phyloP scores from a whole-genome alignment of 805 yeast species.

The Starmerella etchellsii region DNA sequence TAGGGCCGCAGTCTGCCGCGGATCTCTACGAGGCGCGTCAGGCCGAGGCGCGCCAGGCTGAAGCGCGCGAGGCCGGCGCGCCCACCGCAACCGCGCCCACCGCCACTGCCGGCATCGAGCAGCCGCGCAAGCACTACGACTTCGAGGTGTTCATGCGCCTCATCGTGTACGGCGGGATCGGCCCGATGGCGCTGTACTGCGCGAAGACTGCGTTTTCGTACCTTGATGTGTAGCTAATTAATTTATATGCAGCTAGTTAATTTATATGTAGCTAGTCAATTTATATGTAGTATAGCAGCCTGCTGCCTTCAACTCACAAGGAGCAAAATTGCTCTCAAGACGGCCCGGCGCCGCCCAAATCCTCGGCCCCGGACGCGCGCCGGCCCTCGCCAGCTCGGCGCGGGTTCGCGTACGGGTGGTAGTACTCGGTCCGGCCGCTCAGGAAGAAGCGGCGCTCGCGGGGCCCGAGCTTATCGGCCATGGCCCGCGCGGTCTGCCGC shows the following conservation, averaged over 20 bases:
- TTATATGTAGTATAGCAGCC: too few relatives aligned
- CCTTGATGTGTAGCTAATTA: conserved; percentile 10
- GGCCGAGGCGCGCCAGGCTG: conserved; percentile 22
- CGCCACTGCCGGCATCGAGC: conserved; percentile 19
- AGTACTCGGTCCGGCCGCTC: not conserved
- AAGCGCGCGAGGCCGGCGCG: too few relatives aligned
- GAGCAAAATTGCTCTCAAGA: too few relatives aligned
- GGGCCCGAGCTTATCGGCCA: not conserved
- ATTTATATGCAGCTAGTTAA: too few relatives aligned
- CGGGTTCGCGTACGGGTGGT: conserved; percentile 9
- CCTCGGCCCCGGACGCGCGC: too few relatives aligned
- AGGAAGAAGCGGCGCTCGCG: not conserved
- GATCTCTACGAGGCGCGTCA: conserved; percentile 29
- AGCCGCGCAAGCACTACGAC: conserved; percentile 41
- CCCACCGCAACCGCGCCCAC: conserved; percentile 9
- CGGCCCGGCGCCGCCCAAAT: too few relatives aligned
- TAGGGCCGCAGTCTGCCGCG: conserved; percentile 34
- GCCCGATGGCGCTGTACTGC: conserved; percentile 34
- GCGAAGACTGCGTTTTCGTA: conserved; percentile 7
- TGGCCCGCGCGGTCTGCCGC: not conserved
- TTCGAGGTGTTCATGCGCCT: conserved; percentile 67
- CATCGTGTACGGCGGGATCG: conserved; percentile 71
- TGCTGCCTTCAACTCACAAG: too few relatives aligned
- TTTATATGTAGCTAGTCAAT: too few relatives aligned
- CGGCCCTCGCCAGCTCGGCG: too few relatives aligned